Evolutionary conservation across 768 basidiomycete species (phyloP), one percentile per base, ranked within the genome.

Genomic region (Vararia minispora): DNA sequence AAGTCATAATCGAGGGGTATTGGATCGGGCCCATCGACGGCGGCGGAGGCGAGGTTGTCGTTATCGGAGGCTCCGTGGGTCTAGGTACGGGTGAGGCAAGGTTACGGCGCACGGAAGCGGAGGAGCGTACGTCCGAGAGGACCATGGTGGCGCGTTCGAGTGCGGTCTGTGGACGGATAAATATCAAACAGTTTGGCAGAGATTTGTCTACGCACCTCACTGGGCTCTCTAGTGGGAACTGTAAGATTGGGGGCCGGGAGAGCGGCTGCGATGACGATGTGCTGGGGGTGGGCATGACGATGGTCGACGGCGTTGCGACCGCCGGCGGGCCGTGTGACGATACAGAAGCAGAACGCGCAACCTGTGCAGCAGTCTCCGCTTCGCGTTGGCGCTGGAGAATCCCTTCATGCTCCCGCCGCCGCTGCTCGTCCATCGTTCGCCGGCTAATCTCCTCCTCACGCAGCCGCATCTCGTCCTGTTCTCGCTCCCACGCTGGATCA

Each of bases 1-100:
- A 71, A 1, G 78, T 76, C 85, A 88, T 88, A 24, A 87, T 69
- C 12, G 72, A 64, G 1, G 83, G 82, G 49, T 82, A 83, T 24
- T 66, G 66, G 38, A 79, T 58, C 14, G 61, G 52, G 12, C 62
- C 59, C 13, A 65, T 58, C 25, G 67, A 63, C 5, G 66, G 63
- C 12, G 76, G 71, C n/a, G 74, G 65, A 4, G 79, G 74, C 22
- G 83, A 79, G 8, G 82, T 84, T 1, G 79, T 81, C 1, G 81
- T 84, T 33, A 79, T 62, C 25, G 79, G 78, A 21, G 69, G 60
- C 13, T 41, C 36, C 14, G 35, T 2, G n/a, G 48, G 37, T 11
- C 48, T 44, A 36, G 38, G 32, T 7, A n/a, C 17, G 21, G 35
- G 23, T 5, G 25, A 27, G 13, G 33, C 5, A 33, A 43, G 27